phyloP scores from a whole-genome alignment of 805 yeast species.

The Limtongozyma cylindracea region DNA sequence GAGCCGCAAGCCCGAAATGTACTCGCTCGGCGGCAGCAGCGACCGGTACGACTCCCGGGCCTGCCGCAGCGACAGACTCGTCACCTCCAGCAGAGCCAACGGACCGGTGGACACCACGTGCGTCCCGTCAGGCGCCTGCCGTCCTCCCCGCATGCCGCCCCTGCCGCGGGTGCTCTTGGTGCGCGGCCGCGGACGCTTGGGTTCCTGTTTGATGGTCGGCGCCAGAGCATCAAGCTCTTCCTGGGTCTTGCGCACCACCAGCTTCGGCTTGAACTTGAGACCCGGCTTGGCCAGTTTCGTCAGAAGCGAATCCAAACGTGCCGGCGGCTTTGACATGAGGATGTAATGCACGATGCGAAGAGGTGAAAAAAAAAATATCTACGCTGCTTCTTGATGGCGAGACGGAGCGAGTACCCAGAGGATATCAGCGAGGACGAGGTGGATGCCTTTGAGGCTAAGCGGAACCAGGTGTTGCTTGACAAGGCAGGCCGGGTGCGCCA shows the following conservation, averaged over 20 bases:
- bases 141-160: slow-evolving; percentile 12
- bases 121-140: slow-evolving; percentile 17
- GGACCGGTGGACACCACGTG: slow-evolving; percentile 55
- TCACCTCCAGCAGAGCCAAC: slow-evolving; percentile 41
- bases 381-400: too few relatives aligned
- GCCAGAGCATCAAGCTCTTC: slow-evolving; percentile 68
- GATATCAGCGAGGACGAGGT: slow-evolving; percentile 19
- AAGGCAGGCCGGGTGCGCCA: slow-evolving; percentile 26
- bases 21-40: too few relatives aligned
- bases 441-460: slow-evolving; percentile 36
- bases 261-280: slow-evolving; percentile 66
- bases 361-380: too few relatives aligned
- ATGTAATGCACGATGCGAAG: too few relatives aligned
- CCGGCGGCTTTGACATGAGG: too few relatives aligned
- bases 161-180: slow-evolving; percentile 7
- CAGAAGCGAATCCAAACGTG: too few relatives aligned
- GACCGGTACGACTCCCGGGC: too few relatives aligned
- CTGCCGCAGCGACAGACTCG: too few relatives aligned
- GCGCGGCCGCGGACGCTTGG: slow-evolving; percentile 2
- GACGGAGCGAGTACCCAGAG: too few relatives aligned
- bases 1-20: too few relatives aligned
- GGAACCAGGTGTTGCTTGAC: slow-evolving; percentile 28
- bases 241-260: slow-evolving; percentile 59
- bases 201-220: slow-evolving; percentile 19
- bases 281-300: slow-evolving; percentile 24